Conservation (phyloP, 1,284 basidiomycete species). For the Chondrostereum purpureum region DNA sequence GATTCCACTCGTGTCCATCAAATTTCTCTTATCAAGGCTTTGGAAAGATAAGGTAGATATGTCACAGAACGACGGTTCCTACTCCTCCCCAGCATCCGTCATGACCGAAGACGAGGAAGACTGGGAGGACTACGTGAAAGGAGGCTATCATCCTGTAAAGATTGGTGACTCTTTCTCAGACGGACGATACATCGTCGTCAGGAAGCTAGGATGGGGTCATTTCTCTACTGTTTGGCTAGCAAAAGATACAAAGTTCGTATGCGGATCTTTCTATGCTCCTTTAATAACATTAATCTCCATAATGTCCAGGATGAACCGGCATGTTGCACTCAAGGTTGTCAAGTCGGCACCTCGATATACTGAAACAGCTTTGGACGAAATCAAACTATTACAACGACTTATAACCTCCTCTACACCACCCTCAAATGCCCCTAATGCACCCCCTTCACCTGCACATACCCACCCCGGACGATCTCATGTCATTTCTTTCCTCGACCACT, state of each 20-base stretch:
- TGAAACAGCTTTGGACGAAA: slow-evolving; percentile 97
- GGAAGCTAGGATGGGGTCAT: slow-evolving; percentile 98
- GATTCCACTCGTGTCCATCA: background rate
- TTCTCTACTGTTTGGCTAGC: slow-evolving; percentile 95
- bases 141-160: slow-evolving; percentile 93
- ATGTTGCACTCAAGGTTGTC: slow-evolving; percentile 98
- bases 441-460: slow-evolving; percentile 57
- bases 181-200: slow-evolving; percentile 81
- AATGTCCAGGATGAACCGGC: slow-evolving; percentile 72
- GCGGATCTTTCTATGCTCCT: slow-evolving; percentile 13
- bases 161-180: slow-evolving; percentile 92
- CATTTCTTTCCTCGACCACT: slow-evolving; percentile 96
- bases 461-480: slow-evolving; percentile 80
- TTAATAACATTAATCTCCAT: slow-evolving; percentile 10
- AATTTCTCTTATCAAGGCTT: background rate
- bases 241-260: slow-evolving; percentile 78
- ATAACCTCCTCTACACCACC: slow-evolving; percentile 56
- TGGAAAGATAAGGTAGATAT: background rate
- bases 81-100: background rate
- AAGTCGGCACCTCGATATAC: slow-evolving; percentile 97
- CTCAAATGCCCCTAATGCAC: slow-evolving; percentile 38
- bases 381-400: slow-evolving; percentile 93
- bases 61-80: background rate
- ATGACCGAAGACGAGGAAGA: slow-evolving; percentile 72
- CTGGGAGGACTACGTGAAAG: slow-evolving; percentile 81